These are phyloP conservation scores for Pythium phragmitis DNA, from an alignment of 352 stramenopile species.

Conservation along the genomic window DNA sequence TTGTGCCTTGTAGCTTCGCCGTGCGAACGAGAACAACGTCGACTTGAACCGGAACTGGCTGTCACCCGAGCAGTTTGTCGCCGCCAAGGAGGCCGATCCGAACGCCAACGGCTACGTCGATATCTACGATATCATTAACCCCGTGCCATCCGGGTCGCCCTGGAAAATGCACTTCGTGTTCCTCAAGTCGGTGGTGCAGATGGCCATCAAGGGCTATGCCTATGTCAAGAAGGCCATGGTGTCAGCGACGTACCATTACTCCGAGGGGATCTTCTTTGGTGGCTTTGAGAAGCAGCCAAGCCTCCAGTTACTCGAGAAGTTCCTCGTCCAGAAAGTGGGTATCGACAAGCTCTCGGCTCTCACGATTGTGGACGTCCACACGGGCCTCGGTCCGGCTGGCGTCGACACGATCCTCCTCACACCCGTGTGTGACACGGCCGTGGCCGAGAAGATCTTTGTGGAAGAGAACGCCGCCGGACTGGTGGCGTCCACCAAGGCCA, in stretches of 20 bases:
- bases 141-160: slow-evolving; percentile 17
- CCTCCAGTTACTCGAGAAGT: slow-evolving; percentile 55
- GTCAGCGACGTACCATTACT: slow-evolving; percentile 86
- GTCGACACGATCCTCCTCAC: slow-evolving; percentile 47
- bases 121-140: slow-evolving; percentile 74
- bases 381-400: slow-evolving; percentile 80
- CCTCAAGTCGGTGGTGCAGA: slow-evolving; percentile 31
- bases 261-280: slow-evolving; percentile 84
- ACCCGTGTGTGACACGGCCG: slow-evolving; percentile 17
- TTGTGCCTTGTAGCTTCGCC: slow-evolving; percentile 43
- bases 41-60: slow-evolving; percentile 94
- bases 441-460: slow-evolving; percentile 8
- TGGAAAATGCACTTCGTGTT: slow-evolving; percentile 21
- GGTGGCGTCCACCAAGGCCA: slow-evolving; percentile 28
- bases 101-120: slow-evolving; percentile 82
- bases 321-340: slow-evolving; percentile 52
- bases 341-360: slow-evolving; percentile 40
- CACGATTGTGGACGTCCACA: slow-evolving; percentile 92
- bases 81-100: slow-evolving; percentile 49
- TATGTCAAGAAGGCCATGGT: slow-evolving; percentile 85
- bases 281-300: slow-evolving; percentile 78
- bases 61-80: slow-evolving; percentile 46
- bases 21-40: slow-evolving; percentile 94
- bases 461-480: slow-evolving; percentile 25
- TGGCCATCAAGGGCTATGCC: slow-evolving; percentile 40